Conservation (phyloP, 352 stramenopile species). For the Pythium utonaiense region DNA sequence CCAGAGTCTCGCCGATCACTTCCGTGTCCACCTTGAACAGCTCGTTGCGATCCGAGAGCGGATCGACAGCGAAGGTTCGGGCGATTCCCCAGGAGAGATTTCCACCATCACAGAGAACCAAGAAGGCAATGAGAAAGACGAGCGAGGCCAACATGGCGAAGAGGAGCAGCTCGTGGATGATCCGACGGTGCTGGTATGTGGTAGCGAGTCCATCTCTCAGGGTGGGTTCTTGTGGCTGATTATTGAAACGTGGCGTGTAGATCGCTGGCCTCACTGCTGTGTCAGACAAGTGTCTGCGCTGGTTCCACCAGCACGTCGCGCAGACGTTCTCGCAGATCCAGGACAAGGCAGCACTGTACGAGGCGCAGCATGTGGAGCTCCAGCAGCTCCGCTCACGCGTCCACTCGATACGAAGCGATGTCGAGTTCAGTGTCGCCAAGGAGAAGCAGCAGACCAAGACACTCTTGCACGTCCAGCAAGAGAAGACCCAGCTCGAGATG, state of each 20-base stretch:
- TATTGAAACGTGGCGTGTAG: slow-evolving; percentile 4
- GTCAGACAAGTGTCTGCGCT: slow-evolving; percentile 47
- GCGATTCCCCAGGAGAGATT: too few species aligned
- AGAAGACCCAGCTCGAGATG: slow-evolving; percentile 23
- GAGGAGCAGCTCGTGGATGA: slow-evolving; percentile 8
- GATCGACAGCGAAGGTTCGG: slow-evolving; percentile 24
- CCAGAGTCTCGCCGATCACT: slow-evolving; percentile 42
- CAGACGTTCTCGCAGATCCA: slow-evolving; percentile 46
- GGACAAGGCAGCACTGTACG: slow-evolving; percentile 39
- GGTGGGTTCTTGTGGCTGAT: background rate
- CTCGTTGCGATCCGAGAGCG: slow-evolving; percentile 55
- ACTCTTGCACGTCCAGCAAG: slow-evolving; percentile 7
- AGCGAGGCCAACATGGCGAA: background rate
- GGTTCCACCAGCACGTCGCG: slow-evolving; percentile 48
- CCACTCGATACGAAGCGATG: slow-evolving; percentile 20
- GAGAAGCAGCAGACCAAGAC: slow-evolving; percentile 27
- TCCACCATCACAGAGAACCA: background rate
- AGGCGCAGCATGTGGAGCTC: slow-evolving; percentile 47
- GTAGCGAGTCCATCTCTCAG: background rate
- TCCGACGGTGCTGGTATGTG: slow-evolving; percentile 13
- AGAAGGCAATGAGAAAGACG: background rate
- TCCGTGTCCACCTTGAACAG: slow-evolving; percentile 52
- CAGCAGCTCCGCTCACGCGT: slow-evolving; percentile 32
- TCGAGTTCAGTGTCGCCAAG: slow-evolving; percentile 23
- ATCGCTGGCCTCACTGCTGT: slow-evolving; percentile 41